Evolutionary conservation across 768 basidiomycete genomes (phyloP).

Genomic region (Chalciporus piperatus): DNA sequence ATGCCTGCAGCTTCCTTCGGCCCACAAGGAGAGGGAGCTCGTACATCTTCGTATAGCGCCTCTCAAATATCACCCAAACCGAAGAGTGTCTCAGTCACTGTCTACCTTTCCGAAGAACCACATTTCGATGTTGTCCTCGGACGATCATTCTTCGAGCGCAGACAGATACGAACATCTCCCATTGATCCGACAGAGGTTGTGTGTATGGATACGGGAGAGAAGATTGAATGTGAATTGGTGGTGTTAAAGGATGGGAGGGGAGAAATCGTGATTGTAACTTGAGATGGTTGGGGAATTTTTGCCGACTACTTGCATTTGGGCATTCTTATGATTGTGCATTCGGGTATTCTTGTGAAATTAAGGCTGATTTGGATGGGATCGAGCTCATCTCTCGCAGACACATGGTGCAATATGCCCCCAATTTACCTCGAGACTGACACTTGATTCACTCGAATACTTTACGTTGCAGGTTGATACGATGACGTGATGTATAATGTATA

Average conservation of each 20-base stretch:
- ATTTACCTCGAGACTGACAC: background rate
- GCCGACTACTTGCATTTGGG: too few relatives aligned
- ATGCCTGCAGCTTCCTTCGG: slow-evolving; percentile 26
- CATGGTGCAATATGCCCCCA: too few relatives aligned
- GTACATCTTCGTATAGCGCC: background rate
- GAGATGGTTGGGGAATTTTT: slow-evolving; percentile 1
- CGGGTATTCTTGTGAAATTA: too few relatives aligned
- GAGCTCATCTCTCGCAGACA: too few relatives aligned
- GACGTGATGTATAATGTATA: too few relatives aligned
- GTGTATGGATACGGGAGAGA: slow-evolving; percentile 90
- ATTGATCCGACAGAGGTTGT: slow-evolving; percentile 87
- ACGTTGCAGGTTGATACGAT: too few relatives aligned
- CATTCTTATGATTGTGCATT: too few relatives aligned
- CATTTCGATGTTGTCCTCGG: slow-evolving; percentile 97
- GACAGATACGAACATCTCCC: slow-evolving; percentile 78
- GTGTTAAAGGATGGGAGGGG: slow-evolving; percentile 90
- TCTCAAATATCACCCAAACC: slow-evolving; percentile 20
- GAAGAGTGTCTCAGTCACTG: slow-evolving; percentile 50
- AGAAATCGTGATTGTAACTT: slow-evolving; percentile 84
- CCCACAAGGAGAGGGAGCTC: background rate
- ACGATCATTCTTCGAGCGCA: slow-evolving; percentile 76
- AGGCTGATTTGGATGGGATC: too few relatives aligned
- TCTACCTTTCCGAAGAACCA: slow-evolving; percentile 90
- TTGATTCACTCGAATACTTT: background rate
- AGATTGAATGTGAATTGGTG: slow-evolving; percentile 87